Evolutionary conservation across 2,329 filamentous ascomycete genomes (phyloP).

Genomic region (Emericellopsis cladophorae): DNA sequence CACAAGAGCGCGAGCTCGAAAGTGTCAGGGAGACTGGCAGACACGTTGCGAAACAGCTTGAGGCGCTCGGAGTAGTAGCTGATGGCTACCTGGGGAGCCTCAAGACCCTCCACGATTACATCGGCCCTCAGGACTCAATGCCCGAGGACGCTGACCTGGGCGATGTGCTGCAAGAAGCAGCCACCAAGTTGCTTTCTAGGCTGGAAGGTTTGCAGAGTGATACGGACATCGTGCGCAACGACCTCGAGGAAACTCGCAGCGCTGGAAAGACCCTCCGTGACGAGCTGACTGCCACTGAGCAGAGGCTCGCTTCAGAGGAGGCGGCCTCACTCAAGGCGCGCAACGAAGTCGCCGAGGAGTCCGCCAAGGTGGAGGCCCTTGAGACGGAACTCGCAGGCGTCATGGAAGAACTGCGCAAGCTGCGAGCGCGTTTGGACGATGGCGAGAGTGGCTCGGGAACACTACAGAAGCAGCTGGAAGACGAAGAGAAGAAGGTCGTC

Average conservation of each 20-base stretch:
- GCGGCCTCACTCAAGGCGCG: constrained; percentile 35
- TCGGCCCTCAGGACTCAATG: constrained; percentile 37
- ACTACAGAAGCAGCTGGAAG: constrained; percentile 60
- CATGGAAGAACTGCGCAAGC: constrained; percentile 52
- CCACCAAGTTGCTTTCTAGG: constrained; percentile 47
- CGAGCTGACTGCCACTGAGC: constrained; percentile 41
- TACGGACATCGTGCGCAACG: constrained; percentile 44
- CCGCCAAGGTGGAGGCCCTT: constrained; percentile 38
- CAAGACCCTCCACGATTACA: constrained; percentile 43
- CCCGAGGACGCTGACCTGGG: constrained; percentile 47
- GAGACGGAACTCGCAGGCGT: constrained; percentile 49
- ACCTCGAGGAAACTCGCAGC: constrained; percentile 47
- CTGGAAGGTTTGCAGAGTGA: constrained; percentile 47
- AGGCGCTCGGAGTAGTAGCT: constrained; percentile 35
- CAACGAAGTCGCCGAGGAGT: constrained; percentile 39
- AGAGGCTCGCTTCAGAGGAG: constrained; percentile 39
- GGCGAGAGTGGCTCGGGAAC: constrained; percentile 76
- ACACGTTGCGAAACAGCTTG: constrained; percentile 34
- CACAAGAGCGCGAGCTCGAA: constrained; percentile 45
- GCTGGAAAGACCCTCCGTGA: constrained; percentile 41
- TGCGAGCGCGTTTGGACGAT: constrained; percentile 63
- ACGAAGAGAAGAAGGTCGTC: constrained; percentile 60
- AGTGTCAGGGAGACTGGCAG: constrained; percentile 40
- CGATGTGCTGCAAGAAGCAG: constrained; percentile 44
- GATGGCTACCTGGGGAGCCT: constrained; percentile 41